Conservation (phyloP, 345 rosid genomes). For the Salix dunnii region DNA sequence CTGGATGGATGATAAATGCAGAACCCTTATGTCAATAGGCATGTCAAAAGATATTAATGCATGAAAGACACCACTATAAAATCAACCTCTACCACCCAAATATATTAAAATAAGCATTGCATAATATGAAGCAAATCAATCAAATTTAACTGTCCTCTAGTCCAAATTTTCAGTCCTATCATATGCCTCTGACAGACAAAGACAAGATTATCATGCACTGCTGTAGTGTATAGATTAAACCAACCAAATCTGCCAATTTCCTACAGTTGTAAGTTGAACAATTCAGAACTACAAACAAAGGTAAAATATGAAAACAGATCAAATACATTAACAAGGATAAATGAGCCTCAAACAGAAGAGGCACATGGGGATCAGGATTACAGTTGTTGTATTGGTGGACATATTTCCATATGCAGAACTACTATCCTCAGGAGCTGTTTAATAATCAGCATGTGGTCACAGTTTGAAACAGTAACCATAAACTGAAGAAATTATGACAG, state of each 20-base stretch:
- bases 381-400: neutral
- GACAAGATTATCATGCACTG: neutral
- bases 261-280: neutral
- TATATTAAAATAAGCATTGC: conserved; percentile 11
- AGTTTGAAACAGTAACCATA: neutral
- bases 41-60: conserved; percentile 15
- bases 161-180: conserved; percentile 2
- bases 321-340: neutral
- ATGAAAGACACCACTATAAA: conserved; percentile 28
- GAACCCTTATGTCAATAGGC: conserved; percentile 50
- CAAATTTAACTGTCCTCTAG: conserved; percentile 4
- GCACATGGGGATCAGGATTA: neutral
- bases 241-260: neutral
- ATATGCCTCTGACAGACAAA: conserved; percentile 6
- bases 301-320: neutral
- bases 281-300: neutral
- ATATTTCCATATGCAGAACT: neutral
- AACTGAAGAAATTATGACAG: neutral
- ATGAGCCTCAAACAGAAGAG: neutral
- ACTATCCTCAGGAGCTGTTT: neutral
- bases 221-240: neutral
- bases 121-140: conserved; percentile 1
- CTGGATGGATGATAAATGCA: conserved; percentile 42
- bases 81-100: conserved; percentile 14
- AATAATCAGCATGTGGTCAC: neutral